Base-by-base conservation (phyloP, 116 monocot species). In the Iris pallida region DNA sequence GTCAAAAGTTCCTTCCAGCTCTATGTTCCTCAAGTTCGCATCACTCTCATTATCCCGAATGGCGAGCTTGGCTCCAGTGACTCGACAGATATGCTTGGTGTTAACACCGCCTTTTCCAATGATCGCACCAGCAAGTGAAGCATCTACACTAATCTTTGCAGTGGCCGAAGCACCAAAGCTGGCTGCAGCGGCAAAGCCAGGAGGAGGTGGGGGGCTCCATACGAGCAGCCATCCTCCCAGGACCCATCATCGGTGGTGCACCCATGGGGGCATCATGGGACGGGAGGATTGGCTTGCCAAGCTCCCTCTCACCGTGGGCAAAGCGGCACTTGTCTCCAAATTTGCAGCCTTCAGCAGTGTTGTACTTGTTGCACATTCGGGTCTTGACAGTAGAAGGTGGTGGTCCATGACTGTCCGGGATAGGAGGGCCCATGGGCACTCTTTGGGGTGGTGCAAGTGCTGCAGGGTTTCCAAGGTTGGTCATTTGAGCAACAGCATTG, bases 61-160 rank as follows among this genome's bases (percentile, higher is more conserved):
- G 4, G 89, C 76, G 53, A 97, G 77, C 73, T 85, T 97, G 10
- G 78, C 87, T 8, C 96, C 96, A 2, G 89, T 97, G 4, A 72
- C 47, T 16, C 92, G 80, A 69, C 82, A 86, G 41, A 97, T 92
- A 20, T 97, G 92, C 75, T 97, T 92, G 0, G 96, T 82, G 80
- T 97, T 92, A 10, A 81, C 80, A 42, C 96, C 96, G 19, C 92
- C 92, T 71, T 97, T 97, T 3, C 96, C 96, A 19, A 97, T 97
- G 53, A 97, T 97, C 12, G 87, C 89, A 48, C 96, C 96, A 41
- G 92, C 82, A 8, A 97, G 81, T 8, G 96, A 92, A 10, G 96
- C 92, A 66, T 97, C 89, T 5, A 97, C 96, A 63, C 96, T 97
- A 20, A 97, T 97, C 79, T 97, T 97, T 10, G 96, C 89, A 9